Evolutionary conservation across 2,329 filamentous ascomycete species (phyloP).

Genomic region (Periconia digitata): DNA sequence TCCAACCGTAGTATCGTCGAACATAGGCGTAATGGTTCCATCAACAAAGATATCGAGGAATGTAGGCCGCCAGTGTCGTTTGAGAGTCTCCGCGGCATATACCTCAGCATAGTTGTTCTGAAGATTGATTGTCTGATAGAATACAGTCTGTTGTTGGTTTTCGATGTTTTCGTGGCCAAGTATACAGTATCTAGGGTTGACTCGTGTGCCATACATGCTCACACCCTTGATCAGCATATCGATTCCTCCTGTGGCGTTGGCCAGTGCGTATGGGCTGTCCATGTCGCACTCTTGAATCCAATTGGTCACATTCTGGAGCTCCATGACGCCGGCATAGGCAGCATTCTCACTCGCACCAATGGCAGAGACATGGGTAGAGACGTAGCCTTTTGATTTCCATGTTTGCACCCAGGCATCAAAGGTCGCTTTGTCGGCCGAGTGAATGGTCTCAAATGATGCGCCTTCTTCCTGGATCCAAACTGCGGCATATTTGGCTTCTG

Average conservation of each 20-base stretch:
- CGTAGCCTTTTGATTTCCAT: conserved; percentile 17
- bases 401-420: conserved; percentile 20
- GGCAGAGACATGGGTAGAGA: conserved; percentile 25
- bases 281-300: conserved; percentile 15
- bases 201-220: conserved; percentile 17
- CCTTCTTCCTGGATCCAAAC: conserved; percentile 20
- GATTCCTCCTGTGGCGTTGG: conserved; percentile 7
- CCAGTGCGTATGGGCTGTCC: conserved; percentile 6
- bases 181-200: conserved; percentile 20
- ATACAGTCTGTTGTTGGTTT: conserved; percentile 18
- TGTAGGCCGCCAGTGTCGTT: conserved; percentile 23
- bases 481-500: conserved; percentile 18
- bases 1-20: conserved; percentile 24
- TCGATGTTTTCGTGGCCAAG: conserved; percentile 18
- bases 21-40: conserved; percentile 16
- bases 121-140: conserved; percentile 11
- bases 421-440: conserved; percentile 13
- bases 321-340: conserved; percentile 23
- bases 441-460: conserved; percentile 16
- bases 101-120: conserved; percentile 10
- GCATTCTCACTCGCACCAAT: conserved; percentile 18
- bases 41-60: conserved; percentile 20
- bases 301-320: conserved; percentile 11
- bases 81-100: conserved; percentile 15
- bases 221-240: conserved; percentile 15